A percentile compares a stretch with the other conserved stretches of the same genome.
Conservation (phyloP, 2,329 filamentous ascomycete genomes). For the Dryadomyces sulphureus region DNA sequence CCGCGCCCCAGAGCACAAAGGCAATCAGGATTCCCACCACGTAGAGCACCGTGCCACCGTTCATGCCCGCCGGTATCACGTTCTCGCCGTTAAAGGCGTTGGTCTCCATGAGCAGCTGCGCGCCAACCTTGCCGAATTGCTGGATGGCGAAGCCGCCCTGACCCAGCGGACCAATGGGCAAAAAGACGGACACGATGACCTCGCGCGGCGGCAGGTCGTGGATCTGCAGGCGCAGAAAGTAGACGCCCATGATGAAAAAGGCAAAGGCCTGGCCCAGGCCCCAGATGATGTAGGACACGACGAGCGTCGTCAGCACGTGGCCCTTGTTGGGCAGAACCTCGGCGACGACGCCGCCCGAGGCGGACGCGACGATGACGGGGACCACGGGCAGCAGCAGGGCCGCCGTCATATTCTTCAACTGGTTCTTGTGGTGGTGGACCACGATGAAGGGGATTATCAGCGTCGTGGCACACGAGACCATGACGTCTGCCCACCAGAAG, state of each 20-base stretch:
- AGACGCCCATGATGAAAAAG: slow-evolving; percentile 48
- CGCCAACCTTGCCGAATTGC: slow-evolving; percentile 25
- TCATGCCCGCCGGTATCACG: neutral
- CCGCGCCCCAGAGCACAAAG: slow-evolving; percentile 20
- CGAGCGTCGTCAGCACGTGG: slow-evolving; percentile 44
- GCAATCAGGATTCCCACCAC: slow-evolving; percentile 28
- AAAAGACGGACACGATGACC: slow-evolving; percentile 46
- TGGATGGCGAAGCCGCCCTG: slow-evolving; percentile 41
- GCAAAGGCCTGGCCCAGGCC: slow-evolving; percentile 45
- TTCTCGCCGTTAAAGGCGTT: slow-evolving; percentile 21
- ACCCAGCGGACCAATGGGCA: slow-evolving; percentile 47
- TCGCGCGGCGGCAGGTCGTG: slow-evolving; percentile 52
- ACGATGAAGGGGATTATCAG: slow-evolving; percentile 36
- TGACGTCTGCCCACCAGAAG: slow-evolving; percentile 37
- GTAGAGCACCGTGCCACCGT: slow-evolving; percentile 38
- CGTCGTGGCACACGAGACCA: slow-evolving; percentile 27
- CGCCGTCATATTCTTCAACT: slow-evolving; percentile 37
- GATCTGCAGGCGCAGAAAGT: slow-evolving; percentile 53
- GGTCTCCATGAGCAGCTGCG: slow-evolving; percentile 16
- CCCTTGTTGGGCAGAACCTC: slow-evolving; percentile 37
- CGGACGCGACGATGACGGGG: slow-evolving; percentile 46
- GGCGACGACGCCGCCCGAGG: slow-evolving; percentile 49
- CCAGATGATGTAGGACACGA: slow-evolving; percentile 55
- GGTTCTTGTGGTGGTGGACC: slow-evolving; percentile 14
- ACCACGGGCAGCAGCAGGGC: slow-evolving; percentile 47